Evolutionary conservation across 768 basidiomycete species (phyloP).

Genomic region (Lactarius tabidus): DNA sequence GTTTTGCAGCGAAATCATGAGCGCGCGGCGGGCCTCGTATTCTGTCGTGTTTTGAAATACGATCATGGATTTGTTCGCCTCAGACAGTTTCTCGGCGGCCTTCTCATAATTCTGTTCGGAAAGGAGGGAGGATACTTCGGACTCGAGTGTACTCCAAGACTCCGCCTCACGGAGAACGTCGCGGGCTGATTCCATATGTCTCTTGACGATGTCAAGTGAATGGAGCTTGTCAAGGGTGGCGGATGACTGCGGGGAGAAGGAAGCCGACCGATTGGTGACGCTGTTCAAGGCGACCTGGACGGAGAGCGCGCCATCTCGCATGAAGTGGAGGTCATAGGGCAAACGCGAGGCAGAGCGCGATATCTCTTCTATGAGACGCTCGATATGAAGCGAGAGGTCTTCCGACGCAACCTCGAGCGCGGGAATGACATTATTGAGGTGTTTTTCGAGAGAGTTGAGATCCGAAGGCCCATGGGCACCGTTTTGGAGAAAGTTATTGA

Average conservation of each 20-base stretch:
- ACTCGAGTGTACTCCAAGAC: conserved; percentile 92
- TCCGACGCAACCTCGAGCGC: conserved; percentile 83
- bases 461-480: conserved; percentile 11
- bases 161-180: conserved; percentile 93
- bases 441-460: conserved; percentile 57
- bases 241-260: conserved; percentile 54
- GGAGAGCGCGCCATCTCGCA: conserved; percentile 84
- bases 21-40: conserved; percentile 77
- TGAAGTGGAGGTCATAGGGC: conserved; percentile 94
- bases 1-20: conserved; percentile 92
- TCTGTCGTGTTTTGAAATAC: conserved; percentile 92
- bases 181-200: conserved; percentile 81
- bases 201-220: conserved; percentile 77
- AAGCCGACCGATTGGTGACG: conserved; percentile 54
- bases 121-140: conserved; percentile 85
- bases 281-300: conserved; percentile 63
- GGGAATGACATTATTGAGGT: conserved; percentile 69
- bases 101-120: conserved; percentile 75
- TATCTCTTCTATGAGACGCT: conserved; percentile 88
- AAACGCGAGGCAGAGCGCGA: conserved; percentile 87
- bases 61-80: conserved; percentile 84
- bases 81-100: conserved; percentile 87
- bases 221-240: conserved; percentile 72
- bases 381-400: conserved; percentile 83
- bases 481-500: conserved; percentile 30